Percentiles rank a stretch among this genome's conserved stretches.
phyloP scores from a whole-genome alignment of 805 yeast genomes.

The Metschnikowia bowlesiae region DNA sequence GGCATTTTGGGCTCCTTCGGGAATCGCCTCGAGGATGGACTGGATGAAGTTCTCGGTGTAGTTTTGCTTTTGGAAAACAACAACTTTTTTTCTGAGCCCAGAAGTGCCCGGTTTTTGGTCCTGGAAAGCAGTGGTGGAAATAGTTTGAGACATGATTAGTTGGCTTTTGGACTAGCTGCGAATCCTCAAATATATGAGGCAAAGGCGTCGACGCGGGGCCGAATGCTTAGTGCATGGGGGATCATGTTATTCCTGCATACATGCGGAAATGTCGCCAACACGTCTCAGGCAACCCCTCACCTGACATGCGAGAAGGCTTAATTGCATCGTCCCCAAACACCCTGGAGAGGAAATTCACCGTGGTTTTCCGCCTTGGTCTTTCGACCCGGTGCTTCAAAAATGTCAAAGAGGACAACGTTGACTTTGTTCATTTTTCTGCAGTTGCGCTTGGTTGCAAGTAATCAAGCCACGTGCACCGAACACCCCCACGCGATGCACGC shows the following conservation, averaged over 20 bases:
- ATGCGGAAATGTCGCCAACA: neutral
- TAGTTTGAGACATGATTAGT: slow-evolving; percentile 15
- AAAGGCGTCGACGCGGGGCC: slow-evolving; percentile 4
- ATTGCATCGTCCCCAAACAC: neutral
- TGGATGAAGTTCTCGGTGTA: slow-evolving; percentile 95
- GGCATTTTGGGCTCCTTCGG: slow-evolving; percentile 76
- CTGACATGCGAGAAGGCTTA: neutral
- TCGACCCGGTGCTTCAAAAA: neutral
- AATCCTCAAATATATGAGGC: neutral
- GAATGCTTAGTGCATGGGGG: neutral
- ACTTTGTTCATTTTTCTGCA: neutral
- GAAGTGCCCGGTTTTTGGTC: slow-evolving; percentile 99
- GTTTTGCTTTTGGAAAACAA: slow-evolving; percentile 69
- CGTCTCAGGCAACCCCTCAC: slow-evolving; percentile 1
- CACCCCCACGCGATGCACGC: neutral
- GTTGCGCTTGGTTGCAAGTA: neutral
- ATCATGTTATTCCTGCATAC: slow-evolving; percentile 2
- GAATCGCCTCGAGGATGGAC: slow-evolving; percentile 77
- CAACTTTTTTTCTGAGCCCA: slow-evolving; percentile 88
- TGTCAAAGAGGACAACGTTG: no score
- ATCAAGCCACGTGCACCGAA: neutral
- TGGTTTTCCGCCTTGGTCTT: neutral
- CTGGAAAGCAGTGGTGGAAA: slow-evolving; percentile 67
- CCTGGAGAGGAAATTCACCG: no score
- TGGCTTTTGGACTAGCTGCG: neutral